Evolutionary conservation across 768 basidiomycete species (phyloP).

Genomic region (Auricularia auricula-judae): DNA sequence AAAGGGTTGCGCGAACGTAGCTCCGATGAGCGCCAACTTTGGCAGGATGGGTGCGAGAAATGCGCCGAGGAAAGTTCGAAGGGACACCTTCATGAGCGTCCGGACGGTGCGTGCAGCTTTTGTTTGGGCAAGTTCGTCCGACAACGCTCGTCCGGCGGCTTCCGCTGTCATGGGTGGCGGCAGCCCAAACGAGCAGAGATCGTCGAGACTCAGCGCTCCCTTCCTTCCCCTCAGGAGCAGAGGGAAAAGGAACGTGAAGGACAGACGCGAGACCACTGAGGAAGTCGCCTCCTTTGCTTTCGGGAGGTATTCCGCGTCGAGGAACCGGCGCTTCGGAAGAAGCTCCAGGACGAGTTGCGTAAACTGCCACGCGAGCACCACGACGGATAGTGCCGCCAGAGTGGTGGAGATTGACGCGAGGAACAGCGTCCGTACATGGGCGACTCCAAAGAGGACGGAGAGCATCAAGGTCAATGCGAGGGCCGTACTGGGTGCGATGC

Average conservation of each 20-base stretch:
- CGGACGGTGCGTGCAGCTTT: background rate
- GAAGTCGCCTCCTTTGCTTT: background rate
- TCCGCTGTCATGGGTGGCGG: background rate
- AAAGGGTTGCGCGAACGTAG: constrained; percentile 7
- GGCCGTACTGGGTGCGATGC: background rate
- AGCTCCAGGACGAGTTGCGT: background rate
- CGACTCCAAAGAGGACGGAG: background rate
- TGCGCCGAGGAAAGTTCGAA: background rate
- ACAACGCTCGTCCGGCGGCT: background rate
- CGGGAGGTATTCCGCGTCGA: background rate
- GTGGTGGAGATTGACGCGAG: background rate
- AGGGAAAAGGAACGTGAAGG: background rate
- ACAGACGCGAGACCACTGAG: background rate
- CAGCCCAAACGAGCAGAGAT: background rate
- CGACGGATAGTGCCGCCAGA: background rate
- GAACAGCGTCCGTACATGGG: background rate
- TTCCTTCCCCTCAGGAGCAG: background rate
- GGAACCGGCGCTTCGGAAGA: background rate
- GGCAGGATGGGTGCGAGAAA: constrained; percentile 1
- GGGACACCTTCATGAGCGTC: constrained; percentile 1
- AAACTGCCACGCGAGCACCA: background rate
- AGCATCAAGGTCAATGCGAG: background rate
- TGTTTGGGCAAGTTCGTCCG: background rate
- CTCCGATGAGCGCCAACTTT: background rate
- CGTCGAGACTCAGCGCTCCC: background rate